Conservation (phyloP, 2,329 filamentous ascomycete genomes). For the Fusarium liriodendri region DNA sequence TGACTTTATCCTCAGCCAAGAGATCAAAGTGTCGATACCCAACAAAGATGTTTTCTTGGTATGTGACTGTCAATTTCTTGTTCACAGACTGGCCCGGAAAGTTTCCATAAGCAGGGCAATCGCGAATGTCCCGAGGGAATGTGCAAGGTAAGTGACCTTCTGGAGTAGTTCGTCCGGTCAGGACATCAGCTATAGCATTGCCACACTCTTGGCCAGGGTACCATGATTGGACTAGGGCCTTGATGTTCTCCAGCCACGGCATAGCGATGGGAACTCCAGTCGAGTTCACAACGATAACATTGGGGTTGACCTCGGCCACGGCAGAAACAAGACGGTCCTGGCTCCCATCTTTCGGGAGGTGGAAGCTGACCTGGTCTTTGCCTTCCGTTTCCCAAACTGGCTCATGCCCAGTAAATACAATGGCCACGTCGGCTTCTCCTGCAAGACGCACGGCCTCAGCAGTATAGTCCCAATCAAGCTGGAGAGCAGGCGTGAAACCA, state of each 20-base stretch:
- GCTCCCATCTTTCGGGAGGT: slow-evolving; percentile 61
- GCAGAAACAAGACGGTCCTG: slow-evolving; percentile 68
- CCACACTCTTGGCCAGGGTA: slow-evolving; percentile 75
- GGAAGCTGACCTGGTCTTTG: slow-evolving; percentile 73
- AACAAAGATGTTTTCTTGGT: slow-evolving; percentile 77
- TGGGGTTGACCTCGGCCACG: slow-evolving; percentile 66
- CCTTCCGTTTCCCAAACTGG: slow-evolving; percentile 57
- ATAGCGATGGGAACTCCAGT: slow-evolving; percentile 69
- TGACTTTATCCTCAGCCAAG: slow-evolving; percentile 60
- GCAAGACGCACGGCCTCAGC: slow-evolving; percentile 58
- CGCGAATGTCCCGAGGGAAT: not conserved
- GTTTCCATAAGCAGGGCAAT: not conserved
- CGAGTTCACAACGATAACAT: slow-evolving; percentile 69
- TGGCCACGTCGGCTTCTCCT: slow-evolving; percentile 65
- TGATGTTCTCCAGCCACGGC: slow-evolving; percentile 64
- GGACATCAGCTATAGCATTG: slow-evolving; percentile 72
- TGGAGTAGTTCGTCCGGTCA: slow-evolving; percentile 42
- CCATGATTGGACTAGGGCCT: slow-evolving; percentile 72
- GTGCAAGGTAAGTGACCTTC: not conserved
- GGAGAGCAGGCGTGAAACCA: not conserved
- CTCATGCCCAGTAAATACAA: slow-evolving; percentile 66
- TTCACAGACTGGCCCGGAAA: slow-evolving; percentile 50
- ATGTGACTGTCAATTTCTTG: slow-evolving; percentile 67
- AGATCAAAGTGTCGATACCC: slow-evolving; percentile 78
- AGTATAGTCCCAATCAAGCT: not conserved